phyloP scores from a whole-genome alignment of 2,329 filamentous ascomycete genomes.

The Aspergillus proliferans region DNA sequence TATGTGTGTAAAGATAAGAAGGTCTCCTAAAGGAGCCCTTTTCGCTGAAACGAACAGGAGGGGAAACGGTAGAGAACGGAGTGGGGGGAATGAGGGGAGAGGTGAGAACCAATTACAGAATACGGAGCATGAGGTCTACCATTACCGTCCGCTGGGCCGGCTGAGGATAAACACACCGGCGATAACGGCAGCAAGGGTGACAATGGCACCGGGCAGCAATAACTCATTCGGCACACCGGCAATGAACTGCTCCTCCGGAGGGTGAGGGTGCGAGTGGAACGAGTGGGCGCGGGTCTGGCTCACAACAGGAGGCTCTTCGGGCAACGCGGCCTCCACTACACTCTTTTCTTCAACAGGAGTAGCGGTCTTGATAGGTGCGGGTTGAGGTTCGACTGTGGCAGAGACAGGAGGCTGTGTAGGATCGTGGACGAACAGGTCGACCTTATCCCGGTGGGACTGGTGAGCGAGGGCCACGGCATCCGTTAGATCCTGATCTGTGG shows the following conservation, averaged over 20 bases:
- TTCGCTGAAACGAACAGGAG: not conserved
- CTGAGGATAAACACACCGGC: conserved; percentile 86
- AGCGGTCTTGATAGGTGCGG: conserved; percentile 42
- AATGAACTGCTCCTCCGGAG: conserved; percentile 70
- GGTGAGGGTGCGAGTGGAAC: conserved; percentile 38
- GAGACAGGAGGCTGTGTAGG: conserved; percentile 80
- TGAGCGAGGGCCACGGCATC: conserved; percentile 84
- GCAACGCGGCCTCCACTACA: conserved; percentile 49
- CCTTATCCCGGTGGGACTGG: conserved; percentile 75
- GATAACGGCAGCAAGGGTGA: conserved; percentile 90
- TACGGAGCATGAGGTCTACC: not conserved
- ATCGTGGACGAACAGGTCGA: conserved; percentile 94
- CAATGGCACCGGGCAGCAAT: conserved; percentile 85
- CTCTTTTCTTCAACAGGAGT: conserved; percentile 48
- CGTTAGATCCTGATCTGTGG: conserved; percentile 84
- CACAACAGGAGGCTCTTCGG: conserved; percentile 35
- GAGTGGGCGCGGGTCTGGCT: conserved; percentile 38
- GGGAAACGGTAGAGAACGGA: not conserved
- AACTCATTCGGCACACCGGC: conserved; percentile 90
- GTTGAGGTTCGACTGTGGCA: conserved; percentile 55
- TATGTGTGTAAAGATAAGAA: too few species aligned
- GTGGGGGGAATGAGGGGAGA: not conserved
- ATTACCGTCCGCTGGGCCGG: conserved; percentile 51
- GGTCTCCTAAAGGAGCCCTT: too few species aligned
- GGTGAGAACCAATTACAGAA: not conserved